A percentile compares a stretch with the other conserved stretches of the same genome.
Conservation (phyloP, 129 eudicot genomes). For the Flaveria linearis region DNA sequence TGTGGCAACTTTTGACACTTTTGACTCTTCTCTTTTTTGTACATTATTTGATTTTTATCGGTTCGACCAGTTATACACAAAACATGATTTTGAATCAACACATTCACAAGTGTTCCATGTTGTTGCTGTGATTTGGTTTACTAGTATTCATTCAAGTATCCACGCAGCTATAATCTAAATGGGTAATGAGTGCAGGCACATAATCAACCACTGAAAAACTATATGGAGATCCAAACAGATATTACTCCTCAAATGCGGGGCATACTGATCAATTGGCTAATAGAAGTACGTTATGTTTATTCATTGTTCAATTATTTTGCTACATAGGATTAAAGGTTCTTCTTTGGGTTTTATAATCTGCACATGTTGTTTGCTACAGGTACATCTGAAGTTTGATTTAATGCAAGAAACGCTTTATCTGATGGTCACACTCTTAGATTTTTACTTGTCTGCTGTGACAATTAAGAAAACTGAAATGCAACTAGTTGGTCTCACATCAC, state of each 20-base stretch:
- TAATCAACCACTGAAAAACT: constrained; percentile 51
- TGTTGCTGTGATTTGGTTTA: constrained; percentile 1
- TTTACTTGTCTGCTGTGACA: constrained; percentile 58
- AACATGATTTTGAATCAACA: not conserved
- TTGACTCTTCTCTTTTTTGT: not conserved
- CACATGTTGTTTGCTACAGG: constrained; percentile 45
- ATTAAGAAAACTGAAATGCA: constrained; percentile 76
- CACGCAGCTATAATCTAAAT: constrained; percentile 10
- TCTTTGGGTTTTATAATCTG: constrained; percentile 17
- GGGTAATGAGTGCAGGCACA: constrained; percentile 57
- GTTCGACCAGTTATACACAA: not conserved
- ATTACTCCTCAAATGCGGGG: constrained; percentile 90
- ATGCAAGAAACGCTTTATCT: constrained; percentile 97
- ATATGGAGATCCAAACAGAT: constrained; percentile 76
- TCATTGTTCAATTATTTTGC: not conserved
- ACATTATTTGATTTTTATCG: not conserved
- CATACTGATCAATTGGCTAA: constrained; percentile 88
- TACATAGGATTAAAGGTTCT: constrained; percentile 3
- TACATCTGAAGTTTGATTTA: constrained; percentile 78
- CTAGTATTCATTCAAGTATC: not conserved
- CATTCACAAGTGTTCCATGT: not conserved
- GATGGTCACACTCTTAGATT: constrained; percentile 75
- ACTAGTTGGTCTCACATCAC: constrained; percentile 90
- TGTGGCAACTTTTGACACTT: not conserved
- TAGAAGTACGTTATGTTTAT: constrained; percentile 54